Evolutionary conservation across 805 yeast species (phyloP), one percentile per base, ranked within the genome.

Genomic region (Komagataella ulmi): DNA sequence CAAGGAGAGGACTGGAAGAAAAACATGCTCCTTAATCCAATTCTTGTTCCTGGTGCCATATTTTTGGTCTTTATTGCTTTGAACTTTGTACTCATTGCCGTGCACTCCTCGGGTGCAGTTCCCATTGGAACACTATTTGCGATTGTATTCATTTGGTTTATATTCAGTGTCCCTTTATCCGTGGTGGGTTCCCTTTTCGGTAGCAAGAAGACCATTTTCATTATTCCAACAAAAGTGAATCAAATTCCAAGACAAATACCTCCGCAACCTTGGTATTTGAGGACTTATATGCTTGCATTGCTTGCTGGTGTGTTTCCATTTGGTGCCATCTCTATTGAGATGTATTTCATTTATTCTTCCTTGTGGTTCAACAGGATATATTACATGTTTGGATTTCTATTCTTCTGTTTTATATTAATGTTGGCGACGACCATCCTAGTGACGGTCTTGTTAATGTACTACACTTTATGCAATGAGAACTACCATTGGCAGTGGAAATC

Each of bases 401-500:
- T 90, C 67, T 81, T 90, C 70, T 89, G 97, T 60, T 82, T 87
- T 64, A 56, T 83, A n/a, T 73, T 90, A 62, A 85, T 88, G 88
- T 71, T 87, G 10, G 60, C 85, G 59, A 89, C 97, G 4, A 84
- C 96, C 12, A 74, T 85, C 12, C 73, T 90, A 54, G 88, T 89
- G 30, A 83, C 97, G 0, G 72, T 89, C 19, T 72, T 91, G 61
- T 76, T 88, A 66, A 79, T 85, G 24, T 93, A 93, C 67, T 85
- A 87, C 71, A 77, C 88, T 3, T 75, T 93, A 57, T 88, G 96
- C 63, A 72, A 88, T 50, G 99, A 93, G 65, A 88, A 93, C 66
- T 90, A 95, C 73, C 81, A 82, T 66, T 93, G 99, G 99, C 97
- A 91, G 64, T 93, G 99, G 99, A 81, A 90, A 66, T 80, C 96